These are phyloP conservation scores for Penicillium sp. DNA, from an alignment of 2,329 filamentous ascomycete genomes.

Conservation along the genomic window DNA sequence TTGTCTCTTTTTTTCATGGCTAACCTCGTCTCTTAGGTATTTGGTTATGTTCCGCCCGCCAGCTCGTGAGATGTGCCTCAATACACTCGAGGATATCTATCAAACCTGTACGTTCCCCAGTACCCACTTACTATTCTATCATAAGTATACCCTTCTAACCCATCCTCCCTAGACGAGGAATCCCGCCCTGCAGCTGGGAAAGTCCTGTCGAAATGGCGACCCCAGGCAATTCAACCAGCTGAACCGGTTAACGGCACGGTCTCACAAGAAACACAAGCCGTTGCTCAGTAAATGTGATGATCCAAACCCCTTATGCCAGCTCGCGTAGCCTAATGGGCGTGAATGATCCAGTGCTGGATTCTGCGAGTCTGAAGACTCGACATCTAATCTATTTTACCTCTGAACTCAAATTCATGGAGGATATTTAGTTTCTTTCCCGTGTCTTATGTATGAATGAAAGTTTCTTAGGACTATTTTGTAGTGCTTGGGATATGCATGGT, in stretches of 20 bases:
- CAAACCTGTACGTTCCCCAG: slow-evolving; percentile 50
- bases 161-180: slow-evolving; percentile 45
- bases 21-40: slow-evolving; percentile 44
- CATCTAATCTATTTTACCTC: too few relatives aligned
- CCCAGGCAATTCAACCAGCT: slow-evolving; percentile 41
- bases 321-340: too few relatives aligned
- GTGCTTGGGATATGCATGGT: too few relatives aligned
- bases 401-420: too few relatives aligned
- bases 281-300: not conserved
- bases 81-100: slow-evolving; percentile 64
- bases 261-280: not conserved
- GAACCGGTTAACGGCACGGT: slow-evolving; percentile 17
- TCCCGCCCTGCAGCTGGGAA: slow-evolving; percentile 55
- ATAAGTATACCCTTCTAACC: not conserved
- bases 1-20: not conserved
- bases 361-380: too few relatives aligned
- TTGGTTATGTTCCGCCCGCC: slow-evolving; percentile 64
- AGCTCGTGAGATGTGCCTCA: slow-evolving; percentile 59
- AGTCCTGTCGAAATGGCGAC: slow-evolving; percentile 60
- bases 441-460: too few relatives aligned
- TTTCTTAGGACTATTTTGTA: too few relatives aligned
- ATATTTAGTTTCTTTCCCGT: too few relatives aligned
- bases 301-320: too few relatives aligned
- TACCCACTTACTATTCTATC: not conserved
- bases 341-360: too few relatives aligned